phyloP scores from a whole-genome alignment of 2,329 filamentous ascomycete species.

The Paraconiothyrium sp. region DNA sequence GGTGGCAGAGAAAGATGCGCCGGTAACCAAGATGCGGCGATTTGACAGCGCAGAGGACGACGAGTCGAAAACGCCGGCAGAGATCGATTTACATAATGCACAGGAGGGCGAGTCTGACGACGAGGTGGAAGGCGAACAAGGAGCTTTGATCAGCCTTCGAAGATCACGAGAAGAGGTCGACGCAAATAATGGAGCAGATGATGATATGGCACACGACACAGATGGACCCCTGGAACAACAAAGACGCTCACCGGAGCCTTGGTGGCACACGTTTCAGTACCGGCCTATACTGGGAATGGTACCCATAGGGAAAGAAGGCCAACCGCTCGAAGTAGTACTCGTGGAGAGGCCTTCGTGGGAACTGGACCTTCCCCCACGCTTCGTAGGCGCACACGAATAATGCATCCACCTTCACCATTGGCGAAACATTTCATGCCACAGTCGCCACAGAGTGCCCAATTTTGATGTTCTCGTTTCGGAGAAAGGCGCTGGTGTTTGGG shows the following conservation, averaged over 20 bases:
- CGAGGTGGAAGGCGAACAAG: constrained; percentile 46
- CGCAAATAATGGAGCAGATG: constrained; percentile 21
- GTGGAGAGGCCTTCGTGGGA: constrained; percentile 89
- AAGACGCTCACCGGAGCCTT: constrained; percentile 43
- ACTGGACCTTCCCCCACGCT: constrained; percentile 77
- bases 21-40: constrained; percentile 60
- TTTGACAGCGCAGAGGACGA: constrained; percentile 52
- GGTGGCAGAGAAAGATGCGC: constrained; percentile 57
- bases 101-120: constrained; percentile 38
- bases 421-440: not conserved
- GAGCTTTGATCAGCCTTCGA: constrained; percentile 38
- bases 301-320: constrained; percentile 59
- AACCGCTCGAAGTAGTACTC: constrained; percentile 79
- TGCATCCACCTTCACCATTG: not conserved
- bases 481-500: constrained; percentile 6
- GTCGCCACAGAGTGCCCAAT: not conserved
- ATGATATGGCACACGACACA: constrained; percentile 24
- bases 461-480: constrained; percentile 9
- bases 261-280: constrained; percentile 93
- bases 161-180: constrained; percentile 34
- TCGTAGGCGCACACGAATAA: constrained; percentile 49
- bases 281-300: constrained; percentile 85
- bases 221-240: constrained; percentile 32
- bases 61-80: constrained; percentile 32
- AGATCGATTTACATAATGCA: constrained; percentile 41